Base-by-base conservation (phyloP, 2,329 filamentous ascomycete species). In the Acephala macrosclerotiorum region DNA sequence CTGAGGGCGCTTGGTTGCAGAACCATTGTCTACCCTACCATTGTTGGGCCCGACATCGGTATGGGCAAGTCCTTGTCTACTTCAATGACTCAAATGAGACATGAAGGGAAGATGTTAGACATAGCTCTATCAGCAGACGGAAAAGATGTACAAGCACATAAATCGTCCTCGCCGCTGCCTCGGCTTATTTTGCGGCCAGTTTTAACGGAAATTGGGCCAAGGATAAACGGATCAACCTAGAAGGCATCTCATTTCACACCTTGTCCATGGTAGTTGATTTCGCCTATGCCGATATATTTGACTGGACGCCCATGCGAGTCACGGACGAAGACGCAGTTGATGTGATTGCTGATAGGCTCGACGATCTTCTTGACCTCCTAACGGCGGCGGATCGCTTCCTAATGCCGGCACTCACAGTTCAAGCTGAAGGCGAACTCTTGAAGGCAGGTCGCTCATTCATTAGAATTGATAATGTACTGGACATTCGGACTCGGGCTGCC, bases 321-420 rank as follows among this genome's bases (percentile, higher is more conserved):
- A 35, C 58, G 3, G 64, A 67, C 3, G 29, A 16, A 7, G 71
- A 72, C 18, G 64, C 66, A 51, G 26, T 29, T 8, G 63, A 67
- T 1, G 22, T 45, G 1, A 71, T 47, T 16, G 61, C 60, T 1
- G n/a, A 20, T 3, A 75, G 74, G 63, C 65, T 73, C 0, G 51
- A 69, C 12, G 26, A 69, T 33, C 68, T 75, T 1, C 58, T 75
- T 0, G 64, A 75, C 62, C 49, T 75, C 2, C 68, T 64, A 42
- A 67, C 68, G 51, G 73, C 71, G 2, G 70, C 73, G 1, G 66
- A 73, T 38, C 72, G 64, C 29, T 74, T 68, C 68, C 6, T 66
- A 4, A 71, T 74, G 35, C 51, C 61, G 0, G 57, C 67, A 0
- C 47, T 74, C 51, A 65, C 61, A 11, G 66, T 65, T 33, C 51